These are phyloP conservation scores for Nasturtium officinale DNA, from an alignment of 345 rosid genomes.

Conservation along the genomic window DNA sequence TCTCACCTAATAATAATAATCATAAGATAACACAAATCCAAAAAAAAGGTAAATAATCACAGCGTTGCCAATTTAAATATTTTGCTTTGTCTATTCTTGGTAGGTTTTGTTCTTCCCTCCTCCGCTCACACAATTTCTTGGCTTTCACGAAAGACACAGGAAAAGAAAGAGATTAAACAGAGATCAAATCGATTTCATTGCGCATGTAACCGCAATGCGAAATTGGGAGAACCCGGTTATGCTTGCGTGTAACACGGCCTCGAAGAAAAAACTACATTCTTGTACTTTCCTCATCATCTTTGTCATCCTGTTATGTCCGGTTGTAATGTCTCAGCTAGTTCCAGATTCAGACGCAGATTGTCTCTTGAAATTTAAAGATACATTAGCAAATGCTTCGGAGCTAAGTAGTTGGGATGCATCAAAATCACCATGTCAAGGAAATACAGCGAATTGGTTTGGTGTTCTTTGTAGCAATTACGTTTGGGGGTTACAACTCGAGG, in stretches of 20 bases:
- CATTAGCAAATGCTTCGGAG: conserved; percentile 36
- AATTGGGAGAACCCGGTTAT: conserved; percentile 49
- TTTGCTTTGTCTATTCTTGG: conserved; percentile 40
- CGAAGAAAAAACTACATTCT: conserved; percentile 21
- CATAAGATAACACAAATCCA: conserved; percentile 26
- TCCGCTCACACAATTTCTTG: conserved; percentile 26
- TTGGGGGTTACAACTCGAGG: conserved; percentile 70
- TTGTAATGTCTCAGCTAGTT: conserved; percentile 25
- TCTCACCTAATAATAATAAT: conserved; percentile 41
- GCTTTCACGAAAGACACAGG: conserved; percentile 1
- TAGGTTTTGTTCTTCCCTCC: conserved; percentile 45
- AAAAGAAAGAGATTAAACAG: not conserved
- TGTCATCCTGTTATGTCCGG: conserved; percentile 30
- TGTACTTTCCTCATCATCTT: not conserved
- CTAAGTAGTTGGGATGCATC: conserved; percentile 51
- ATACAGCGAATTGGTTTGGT: conserved; percentile 59
- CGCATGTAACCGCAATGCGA: conserved; percentile 42
- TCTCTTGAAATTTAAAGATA: conserved; percentile 48
- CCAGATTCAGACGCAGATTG: conserved; percentile 45
- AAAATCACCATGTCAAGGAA: conserved; percentile 49
- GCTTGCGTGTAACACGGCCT: conserved; percentile 51
- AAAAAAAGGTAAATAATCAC: not conserved
- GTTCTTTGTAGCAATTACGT: conserved; percentile 57
- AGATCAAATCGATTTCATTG: conserved; percentile 15
- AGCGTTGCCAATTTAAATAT: conserved; percentile 17